phyloP scores from a whole-genome alignment of 192 early-diverging fungal genomes.

The Pilaira anomala region DNA sequence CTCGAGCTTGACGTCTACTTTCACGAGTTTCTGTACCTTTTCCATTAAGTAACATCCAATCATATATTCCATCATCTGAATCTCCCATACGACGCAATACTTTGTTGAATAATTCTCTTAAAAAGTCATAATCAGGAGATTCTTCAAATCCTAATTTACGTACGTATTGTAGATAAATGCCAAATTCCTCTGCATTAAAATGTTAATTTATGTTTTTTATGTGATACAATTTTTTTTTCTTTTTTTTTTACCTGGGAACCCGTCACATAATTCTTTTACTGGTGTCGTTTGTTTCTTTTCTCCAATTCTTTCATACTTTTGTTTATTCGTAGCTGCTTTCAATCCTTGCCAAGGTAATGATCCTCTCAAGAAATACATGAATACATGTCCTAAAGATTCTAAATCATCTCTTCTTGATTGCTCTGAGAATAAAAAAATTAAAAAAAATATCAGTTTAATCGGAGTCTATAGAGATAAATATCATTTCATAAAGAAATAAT shows the following conservation, averaged over 20 bases:
- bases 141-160: slow-evolving; percentile 94
- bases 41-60: slow-evolving; percentile 79
- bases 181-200: slow-evolving; percentile 73
- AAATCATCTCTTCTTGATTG: slow-evolving; percentile 97
- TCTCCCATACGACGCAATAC: slow-evolving; percentile 67
- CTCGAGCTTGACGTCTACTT: slow-evolving; percentile 8
- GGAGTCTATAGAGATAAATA: neutral
- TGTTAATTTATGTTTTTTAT: neutral
- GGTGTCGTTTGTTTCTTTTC: slow-evolving; percentile 93
- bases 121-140: slow-evolving; percentile 94
- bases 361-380: slow-evolving; percentile 96
- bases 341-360: slow-evolving; percentile 96
- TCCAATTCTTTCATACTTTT: slow-evolving; percentile 99
- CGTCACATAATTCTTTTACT: slow-evolving; percentile 86
- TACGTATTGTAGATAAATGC: slow-evolving; percentile 83
- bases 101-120: slow-evolving; percentile 82
- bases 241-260: slow-evolving; percentile 63
- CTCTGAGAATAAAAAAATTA: slow-evolving; percentile 52
- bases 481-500: neutral
- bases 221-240: neutral
- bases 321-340: slow-evolving; percentile 96
- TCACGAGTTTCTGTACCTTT: slow-evolving; percentile 46
- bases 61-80: slow-evolving; percentile 88
- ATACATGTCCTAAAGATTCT: slow-evolving; percentile 96
- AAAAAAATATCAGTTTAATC: neutral